Evolutionary conservation across 345 rosid genomes (phyloP).

Genomic region (Cardamine occulta): DNA sequence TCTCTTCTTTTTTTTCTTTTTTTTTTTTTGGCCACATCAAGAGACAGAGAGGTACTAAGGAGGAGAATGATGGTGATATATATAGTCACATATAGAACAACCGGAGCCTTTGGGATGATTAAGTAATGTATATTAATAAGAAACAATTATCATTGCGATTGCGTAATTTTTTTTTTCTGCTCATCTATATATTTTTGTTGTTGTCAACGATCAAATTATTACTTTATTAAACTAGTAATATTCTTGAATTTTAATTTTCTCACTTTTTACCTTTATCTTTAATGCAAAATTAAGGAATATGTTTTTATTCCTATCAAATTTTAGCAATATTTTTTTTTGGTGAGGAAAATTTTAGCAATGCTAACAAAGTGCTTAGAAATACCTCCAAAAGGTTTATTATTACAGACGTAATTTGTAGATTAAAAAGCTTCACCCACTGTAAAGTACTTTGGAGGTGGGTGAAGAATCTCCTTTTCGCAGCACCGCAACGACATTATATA

Average conservation of each 20-base stretch:
- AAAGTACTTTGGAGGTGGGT: conserved; percentile 29
- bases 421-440: conserved; percentile 16
- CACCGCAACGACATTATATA: background rate
- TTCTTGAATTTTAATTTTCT: conserved; percentile 21
- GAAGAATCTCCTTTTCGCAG: conserved; percentile 34
- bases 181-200: background rate
- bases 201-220: conserved; percentile 30
- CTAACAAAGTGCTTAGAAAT: background rate
- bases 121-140: background rate
- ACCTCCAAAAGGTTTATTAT: background rate
- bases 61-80: conserved; percentile 18
- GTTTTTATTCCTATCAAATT: conserved; percentile 13
- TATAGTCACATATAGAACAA: conserved; percentile 3
- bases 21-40: no score
- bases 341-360: background rate
- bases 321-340: no score
- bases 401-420: background rate
- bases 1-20: background rate
- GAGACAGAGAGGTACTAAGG: conserved; percentile 24
- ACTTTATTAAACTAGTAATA: conserved; percentile 11
- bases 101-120: conserved; percentile 7
- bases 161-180: background rate
- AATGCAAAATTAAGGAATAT: conserved; percentile 14
- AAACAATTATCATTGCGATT: conserved; percentile 11
- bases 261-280: conserved; percentile 23